phyloP scores from a whole-genome alignment of 202 grass and related monocot genomes.

The Setaria italica region DNA sequence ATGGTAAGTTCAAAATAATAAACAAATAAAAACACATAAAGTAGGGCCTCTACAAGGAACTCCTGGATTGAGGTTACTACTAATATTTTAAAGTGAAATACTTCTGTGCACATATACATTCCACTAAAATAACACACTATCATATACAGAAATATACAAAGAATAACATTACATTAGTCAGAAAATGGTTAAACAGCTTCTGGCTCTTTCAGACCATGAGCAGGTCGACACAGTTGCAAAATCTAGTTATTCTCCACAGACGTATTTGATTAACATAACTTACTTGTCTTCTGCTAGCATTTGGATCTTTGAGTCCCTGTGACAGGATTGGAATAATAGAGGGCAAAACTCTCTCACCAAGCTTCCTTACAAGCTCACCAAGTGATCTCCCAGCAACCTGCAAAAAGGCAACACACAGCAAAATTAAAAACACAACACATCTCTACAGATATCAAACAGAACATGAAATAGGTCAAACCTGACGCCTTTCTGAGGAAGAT shows the following conservation, averaged over 20 bases:
- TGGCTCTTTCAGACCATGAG: neutral
- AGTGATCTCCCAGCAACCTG: slow-evolving; percentile 96
- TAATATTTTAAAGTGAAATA: neutral
- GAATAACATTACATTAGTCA: neutral
- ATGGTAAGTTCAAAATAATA: slow-evolving; percentile 21
- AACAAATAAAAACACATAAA: slow-evolving; percentile 37
- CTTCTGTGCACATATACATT: neutral
- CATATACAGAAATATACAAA: neutral
- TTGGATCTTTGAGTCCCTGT: slow-evolving; percentile 83
- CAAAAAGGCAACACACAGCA: slow-evolving; percentile 27
- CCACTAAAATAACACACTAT: neutral
- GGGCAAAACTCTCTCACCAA: slow-evolving; percentile 96
- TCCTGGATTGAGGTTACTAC: neutral
- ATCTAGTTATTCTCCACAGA: slow-evolving; percentile 4
- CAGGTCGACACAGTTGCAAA: neutral
- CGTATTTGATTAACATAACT: slow-evolving; percentile 49
- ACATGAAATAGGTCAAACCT: slow-evolving; percentile 62
- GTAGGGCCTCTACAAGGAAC: neutral
- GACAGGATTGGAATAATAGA: slow-evolving; percentile 96
- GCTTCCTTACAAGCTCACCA: slow-evolving; percentile 98
- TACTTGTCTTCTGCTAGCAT: slow-evolving; percentile 92
- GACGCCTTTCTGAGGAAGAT: slow-evolving; percentile 89
- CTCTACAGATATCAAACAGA: slow-evolving; percentile 23
- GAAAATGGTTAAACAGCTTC: neutral
- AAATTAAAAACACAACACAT: slow-evolving; percentile 33